Evolutionary conservation across 2,329 filamentous ascomycete species (phyloP).

Genomic region (Sporothrix inflata): DNA sequence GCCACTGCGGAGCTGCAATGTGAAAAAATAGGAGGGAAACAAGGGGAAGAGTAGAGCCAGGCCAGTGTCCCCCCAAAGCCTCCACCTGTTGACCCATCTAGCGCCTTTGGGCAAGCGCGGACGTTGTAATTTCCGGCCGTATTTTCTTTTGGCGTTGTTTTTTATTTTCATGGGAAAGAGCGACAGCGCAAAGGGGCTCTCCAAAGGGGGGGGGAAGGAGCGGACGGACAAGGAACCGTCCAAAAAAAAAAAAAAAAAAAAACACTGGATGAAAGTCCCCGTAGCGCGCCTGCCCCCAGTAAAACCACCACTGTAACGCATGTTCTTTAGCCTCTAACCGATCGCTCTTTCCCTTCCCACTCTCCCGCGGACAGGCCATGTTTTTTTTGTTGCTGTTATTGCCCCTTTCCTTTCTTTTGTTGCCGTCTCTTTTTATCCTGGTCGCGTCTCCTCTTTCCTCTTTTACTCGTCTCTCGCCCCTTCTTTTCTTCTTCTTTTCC

Average conservation of each 20-base stretch:
- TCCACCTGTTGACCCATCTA: background rate
- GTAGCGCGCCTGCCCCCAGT: background rate
- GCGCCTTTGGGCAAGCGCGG: slow-evolving; percentile 19
- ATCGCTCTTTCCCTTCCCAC: slow-evolving; percentile 11
- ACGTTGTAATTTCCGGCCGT: slow-evolving; percentile 27
- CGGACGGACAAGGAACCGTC: background rate
- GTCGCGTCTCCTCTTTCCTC: slow-evolving; percentile 1
- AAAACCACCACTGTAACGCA: slow-evolving; percentile 8
- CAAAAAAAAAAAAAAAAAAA: background rate
- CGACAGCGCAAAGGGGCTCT: background rate
- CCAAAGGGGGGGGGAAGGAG: background rate
- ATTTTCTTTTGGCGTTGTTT: background rate
- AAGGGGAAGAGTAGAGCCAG: slow-evolving; percentile 1
- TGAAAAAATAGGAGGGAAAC: background rate
- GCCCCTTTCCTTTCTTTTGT: background rate
- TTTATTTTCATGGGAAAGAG: background rate
- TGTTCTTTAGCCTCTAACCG: slow-evolving; percentile 14
- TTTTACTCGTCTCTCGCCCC: background rate
- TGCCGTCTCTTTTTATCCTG: background rate
- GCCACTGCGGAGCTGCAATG: slow-evolving; percentile 7
- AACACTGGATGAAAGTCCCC: background rate
- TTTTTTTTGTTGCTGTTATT: background rate
- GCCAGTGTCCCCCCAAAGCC: background rate
- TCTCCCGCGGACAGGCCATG: background rate
- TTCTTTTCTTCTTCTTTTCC: background rate